Base-by-base conservation (phyloP, 495 filamentous ascomycete genomes). In the Penicillium angulare region DNA sequence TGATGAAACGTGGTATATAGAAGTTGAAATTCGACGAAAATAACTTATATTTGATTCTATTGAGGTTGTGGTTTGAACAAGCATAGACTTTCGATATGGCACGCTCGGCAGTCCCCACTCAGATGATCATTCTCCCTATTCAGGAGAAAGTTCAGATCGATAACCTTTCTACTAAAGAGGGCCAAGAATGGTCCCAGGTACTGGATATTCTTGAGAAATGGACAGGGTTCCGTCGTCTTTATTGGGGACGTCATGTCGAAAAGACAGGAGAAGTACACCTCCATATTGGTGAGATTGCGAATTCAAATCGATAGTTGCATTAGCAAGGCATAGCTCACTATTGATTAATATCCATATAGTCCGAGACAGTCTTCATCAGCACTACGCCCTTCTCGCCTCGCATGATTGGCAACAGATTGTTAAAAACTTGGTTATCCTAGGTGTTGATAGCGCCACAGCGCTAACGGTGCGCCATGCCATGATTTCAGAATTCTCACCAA, bases 91-190 rank as follows among this genome's bases (percentile, higher is more conserved):
- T 41, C 50, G 31, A 27, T 20, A 57, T 55, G 49, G 43, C 48
- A 32, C 47, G 55, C 49, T 36, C 61, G 39, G 61, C 59, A 43
- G 50, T 48, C 49, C 59, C 63, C 56, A 66, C 65, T 16, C 53
- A 60, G 23, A 68, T 59, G 57, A 52, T 60, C 52, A 47, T 58
- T 43, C 48, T 68, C 31, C 53, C 60, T 33, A 57, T 66, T 46
- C 45, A 59, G 46, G 46, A 55, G 23, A 31, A 41, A 2, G 7
- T 52, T 21, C 40, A 53, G 10, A 53, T 67, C 43, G 60, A 64
- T 26, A 33, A 47, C 8, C 24, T 48, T 21, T 57, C 57, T 10
- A 51, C 54, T 3, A 35, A 33, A 5, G 53, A 56, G 7, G 56
- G 56, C 27, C 46, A 62, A 38, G 23, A 49, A 20, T 66, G 56